These are phyloP conservation scores for Penicillium rolfsii DNA, from an alignment of 2,329 filamentous ascomycete species.

Conservation along the genomic window DNA sequence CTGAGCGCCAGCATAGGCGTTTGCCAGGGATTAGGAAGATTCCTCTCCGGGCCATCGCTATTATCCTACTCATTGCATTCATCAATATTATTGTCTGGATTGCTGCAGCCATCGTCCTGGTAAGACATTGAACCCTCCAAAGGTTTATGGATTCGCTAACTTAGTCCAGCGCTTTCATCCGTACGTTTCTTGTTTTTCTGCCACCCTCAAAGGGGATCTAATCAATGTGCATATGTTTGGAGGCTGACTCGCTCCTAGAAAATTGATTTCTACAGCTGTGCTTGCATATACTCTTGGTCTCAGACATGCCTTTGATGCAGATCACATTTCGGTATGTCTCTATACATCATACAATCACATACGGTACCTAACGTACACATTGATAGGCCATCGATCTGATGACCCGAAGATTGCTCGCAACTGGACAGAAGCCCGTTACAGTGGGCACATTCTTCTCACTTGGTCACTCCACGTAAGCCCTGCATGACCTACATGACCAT, in stretches of 20 bases:
- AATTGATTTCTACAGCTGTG: slow-evolving; percentile 76
- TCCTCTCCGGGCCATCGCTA: slow-evolving; percentile 60
- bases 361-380: background rate
- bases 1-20: slow-evolving; percentile 53
- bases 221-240: background rate
- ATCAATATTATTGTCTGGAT: slow-evolving; percentile 63
- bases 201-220: background rate
- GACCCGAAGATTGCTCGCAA: slow-evolving; percentile 84
- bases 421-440: slow-evolving; percentile 82
- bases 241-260: slow-evolving; percentile 38
- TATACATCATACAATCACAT: too few species aligned
- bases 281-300: slow-evolving; percentile 87
- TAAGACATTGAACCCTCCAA: slow-evolving; percentile 34
- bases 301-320: slow-evolving; percentile 95
- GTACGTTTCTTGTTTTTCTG: slow-evolving; percentile 31
- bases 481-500: background rate
- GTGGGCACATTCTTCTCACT: slow-evolving; percentile 95
- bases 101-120: slow-evolving; percentile 60
- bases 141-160: slow-evolving; percentile 13
- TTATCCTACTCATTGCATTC: slow-evolving; percentile 57
- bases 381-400: slow-evolving; percentile 82
- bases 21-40: slow-evolving; percentile 60
- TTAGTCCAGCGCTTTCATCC: slow-evolving; percentile 40
- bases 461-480: slow-evolving; percentile 75
- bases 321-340: slow-evolving; percentile 70